phyloP scores from a whole-genome alignment of 2,329 filamentous ascomycete species.

The Xylariales sp. region DNA sequence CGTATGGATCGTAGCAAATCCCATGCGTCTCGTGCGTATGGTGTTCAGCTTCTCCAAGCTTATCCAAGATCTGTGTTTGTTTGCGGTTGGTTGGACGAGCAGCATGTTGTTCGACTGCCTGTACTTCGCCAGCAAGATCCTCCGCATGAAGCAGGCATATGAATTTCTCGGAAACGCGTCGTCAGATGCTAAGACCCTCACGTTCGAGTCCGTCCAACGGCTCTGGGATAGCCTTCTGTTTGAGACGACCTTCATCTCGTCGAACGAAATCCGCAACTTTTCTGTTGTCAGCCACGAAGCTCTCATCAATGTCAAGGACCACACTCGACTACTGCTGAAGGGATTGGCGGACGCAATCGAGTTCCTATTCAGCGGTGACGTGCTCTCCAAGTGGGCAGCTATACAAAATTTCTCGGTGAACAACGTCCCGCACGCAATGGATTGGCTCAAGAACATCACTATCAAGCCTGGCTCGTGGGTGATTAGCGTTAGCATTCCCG shows the following conservation, averaged over 20 bases:
- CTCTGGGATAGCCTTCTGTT: constrained; percentile 46
- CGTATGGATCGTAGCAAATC: constrained; percentile 75
- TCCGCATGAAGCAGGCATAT: constrained; percentile 25
- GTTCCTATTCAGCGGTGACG: constrained; percentile 42
- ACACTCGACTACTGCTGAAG: constrained; percentile 38
- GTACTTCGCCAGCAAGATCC: constrained; percentile 29
- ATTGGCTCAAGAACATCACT: constrained; percentile 26
- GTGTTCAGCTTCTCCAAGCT: constrained; percentile 73
- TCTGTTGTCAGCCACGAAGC: constrained; percentile 73
- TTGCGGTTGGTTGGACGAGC: constrained; percentile 53
- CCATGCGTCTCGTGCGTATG: constrained; percentile 69
- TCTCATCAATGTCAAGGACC: constrained; percentile 54
- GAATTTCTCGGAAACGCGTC: constrained; percentile 16
- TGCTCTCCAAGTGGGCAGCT: constrained; percentile 25
- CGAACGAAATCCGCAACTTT: constrained; percentile 68
- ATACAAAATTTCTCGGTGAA: constrained; percentile 14
- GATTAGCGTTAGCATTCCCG: constrained; percentile 46
- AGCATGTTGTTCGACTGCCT: constrained; percentile 35
- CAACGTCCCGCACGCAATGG: constrained; percentile 15
- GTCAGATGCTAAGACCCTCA: constrained; percentile 17
- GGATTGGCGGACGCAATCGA: constrained; percentile 32
- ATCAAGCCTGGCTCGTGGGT: constrained; percentile 53
- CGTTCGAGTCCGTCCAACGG: constrained; percentile 27
- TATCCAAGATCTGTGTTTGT: constrained; percentile 69
- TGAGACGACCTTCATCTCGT: constrained; percentile 45